Evolutionary conservation across 306 rosid genomes (phyloP).

Genomic region (Gynostemma pentaphyllum): DNA sequence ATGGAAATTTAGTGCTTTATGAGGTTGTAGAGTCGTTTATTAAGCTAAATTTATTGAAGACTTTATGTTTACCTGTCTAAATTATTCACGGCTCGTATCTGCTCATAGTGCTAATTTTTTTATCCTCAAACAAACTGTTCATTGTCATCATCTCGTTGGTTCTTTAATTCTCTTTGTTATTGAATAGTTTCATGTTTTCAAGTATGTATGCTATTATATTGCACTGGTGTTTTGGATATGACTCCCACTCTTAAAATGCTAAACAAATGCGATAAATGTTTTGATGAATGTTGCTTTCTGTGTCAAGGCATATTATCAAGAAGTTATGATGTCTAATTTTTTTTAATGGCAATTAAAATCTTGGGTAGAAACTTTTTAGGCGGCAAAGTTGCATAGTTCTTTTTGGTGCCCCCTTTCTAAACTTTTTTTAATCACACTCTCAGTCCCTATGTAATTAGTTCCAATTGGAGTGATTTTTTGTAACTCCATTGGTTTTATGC

Average conservation of each 20-base stretch:
- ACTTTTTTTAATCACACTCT: too few species aligned
- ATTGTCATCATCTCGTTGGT: neutral
- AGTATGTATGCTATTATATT: neutral
- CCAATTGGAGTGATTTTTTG: too few species aligned
- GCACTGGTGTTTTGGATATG: neutral
- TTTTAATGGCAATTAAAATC: too few species aligned
- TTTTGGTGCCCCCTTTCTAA: too few species aligned
- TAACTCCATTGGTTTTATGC: too few species aligned
- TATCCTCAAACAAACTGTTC: neutral
- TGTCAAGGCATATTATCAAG: neutral
- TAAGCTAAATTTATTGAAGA: neutral
- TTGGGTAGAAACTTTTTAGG: too few species aligned
- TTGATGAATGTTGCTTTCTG: neutral
- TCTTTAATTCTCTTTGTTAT: neutral
- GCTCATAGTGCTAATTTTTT: neutral
- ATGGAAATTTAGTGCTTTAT: neutral
- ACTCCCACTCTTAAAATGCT: neutral
- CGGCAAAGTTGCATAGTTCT: too few species aligned
- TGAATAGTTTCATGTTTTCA: neutral
- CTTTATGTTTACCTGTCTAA: neutral
- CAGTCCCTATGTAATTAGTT: too few species aligned
- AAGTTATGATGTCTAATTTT: neutral
- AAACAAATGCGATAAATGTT: neutral
- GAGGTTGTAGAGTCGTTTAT: neutral
- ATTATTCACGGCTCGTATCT: neutral